Evolutionary conservation across 257 asterid species (phyloP).

Genomic region (Anisodus tanguticus): DNA sequence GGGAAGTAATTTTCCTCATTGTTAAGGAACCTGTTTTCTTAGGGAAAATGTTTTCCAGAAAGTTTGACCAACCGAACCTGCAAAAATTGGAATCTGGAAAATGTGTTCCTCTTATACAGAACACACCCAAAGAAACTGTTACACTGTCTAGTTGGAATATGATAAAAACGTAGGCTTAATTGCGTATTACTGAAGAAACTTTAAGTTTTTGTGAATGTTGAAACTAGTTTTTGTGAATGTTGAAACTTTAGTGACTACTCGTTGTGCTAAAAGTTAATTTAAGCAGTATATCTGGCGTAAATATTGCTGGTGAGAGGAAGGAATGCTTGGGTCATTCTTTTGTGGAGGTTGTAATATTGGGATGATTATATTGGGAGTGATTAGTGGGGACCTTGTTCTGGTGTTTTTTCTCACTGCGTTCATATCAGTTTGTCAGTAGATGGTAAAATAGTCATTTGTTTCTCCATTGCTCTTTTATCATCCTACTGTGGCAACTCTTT

Average conservation of each 20-base stretch:
- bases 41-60: no score
- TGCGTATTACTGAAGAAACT: background rate
- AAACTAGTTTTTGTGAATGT: background rate
- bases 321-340: background rate
- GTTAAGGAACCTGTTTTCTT: no score
- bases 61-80: no score
- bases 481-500: no score
- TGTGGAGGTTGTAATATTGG: constrained; percentile 1
- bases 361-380: background rate
- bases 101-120: no score
- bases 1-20: no score
- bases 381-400: background rate
- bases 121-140: no score
- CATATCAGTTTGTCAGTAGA: background rate
- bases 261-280: background rate
- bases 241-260: background rate
- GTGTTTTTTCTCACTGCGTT: background rate
- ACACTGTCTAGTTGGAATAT: background rate
- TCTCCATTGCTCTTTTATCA: no score
- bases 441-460: background rate
- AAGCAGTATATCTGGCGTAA: background rate
- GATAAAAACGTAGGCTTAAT: background rate
- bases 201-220: background rate
- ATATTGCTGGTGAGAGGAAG: background rate
- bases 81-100: no score